Conservation (phyloP, 495 filamentous ascomycete genomes). For the Ramalina intermedia region DNA sequence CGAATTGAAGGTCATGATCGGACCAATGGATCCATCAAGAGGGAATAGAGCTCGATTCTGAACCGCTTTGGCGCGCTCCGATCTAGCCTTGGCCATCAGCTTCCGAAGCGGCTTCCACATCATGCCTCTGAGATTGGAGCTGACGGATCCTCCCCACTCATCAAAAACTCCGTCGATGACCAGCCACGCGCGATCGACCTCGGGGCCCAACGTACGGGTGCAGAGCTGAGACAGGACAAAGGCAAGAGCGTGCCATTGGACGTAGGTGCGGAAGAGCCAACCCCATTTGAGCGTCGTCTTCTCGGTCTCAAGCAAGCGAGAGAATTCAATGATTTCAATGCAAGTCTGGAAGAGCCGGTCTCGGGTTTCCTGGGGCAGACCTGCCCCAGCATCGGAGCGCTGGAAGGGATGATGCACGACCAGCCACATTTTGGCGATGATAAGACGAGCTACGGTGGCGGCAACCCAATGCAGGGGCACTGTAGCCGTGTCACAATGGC, state of each 20-base stretch:
- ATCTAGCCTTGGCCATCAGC: slow-evolving; percentile 33
- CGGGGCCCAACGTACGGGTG: slow-evolving; percentile 33
- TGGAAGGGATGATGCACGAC: slow-evolving; percentile 23
- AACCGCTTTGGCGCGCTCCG: slow-evolving; percentile 30
- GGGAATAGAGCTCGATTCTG: slow-evolving; percentile 11
- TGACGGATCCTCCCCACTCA: slow-evolving; percentile 25
- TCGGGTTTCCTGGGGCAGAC: slow-evolving; percentile 41
- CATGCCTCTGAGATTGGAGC: slow-evolving; percentile 26
- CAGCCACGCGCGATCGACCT: slow-evolving; percentile 40
- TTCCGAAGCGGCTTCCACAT: slow-evolving; percentile 41
- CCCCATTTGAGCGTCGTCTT: slow-evolving; percentile 37
- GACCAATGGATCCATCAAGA: slow-evolving; percentile 15
- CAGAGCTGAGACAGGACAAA: slow-evolving; percentile 38
- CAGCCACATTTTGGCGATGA: slow-evolving; percentile 23
- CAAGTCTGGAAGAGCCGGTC: slow-evolving; percentile 48
- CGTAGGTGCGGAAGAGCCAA: slow-evolving; percentile 45
- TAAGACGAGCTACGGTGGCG: slow-evolving; percentile 26
- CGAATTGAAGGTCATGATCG: not conserved
- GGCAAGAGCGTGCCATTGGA: slow-evolving; percentile 46
- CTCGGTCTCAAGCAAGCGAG: slow-evolving; percentile 35
- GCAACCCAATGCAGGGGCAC: slow-evolving; percentile 30
- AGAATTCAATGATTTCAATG: slow-evolving; percentile 42
- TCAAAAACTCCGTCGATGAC: slow-evolving; percentile 31
- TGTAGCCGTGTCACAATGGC: slow-evolving; percentile 20
- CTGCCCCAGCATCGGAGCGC: slow-evolving; percentile 14